Percentiles rank a stretch among this genome's conserved stretches.
phyloP scores from a whole-genome alignment of 1,284 basidiomycete species.

The Moesziomyces parantarcticus region DNA sequence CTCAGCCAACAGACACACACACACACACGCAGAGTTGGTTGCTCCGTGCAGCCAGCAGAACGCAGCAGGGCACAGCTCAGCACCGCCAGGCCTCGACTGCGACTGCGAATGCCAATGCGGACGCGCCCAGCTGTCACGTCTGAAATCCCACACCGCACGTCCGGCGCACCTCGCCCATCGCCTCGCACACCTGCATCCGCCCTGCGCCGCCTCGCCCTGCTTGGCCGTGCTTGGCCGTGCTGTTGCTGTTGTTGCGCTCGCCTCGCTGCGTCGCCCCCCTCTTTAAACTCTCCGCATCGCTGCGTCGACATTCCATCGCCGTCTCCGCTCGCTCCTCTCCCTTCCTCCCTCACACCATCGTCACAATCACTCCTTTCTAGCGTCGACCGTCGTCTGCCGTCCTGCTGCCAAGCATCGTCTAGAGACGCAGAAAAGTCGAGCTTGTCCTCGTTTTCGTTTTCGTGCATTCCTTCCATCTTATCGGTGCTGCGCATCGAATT shows the following conservation, averaged over 20 bases:
- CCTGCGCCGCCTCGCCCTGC: background rate
- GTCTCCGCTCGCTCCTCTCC: slow-evolving; percentile 5
- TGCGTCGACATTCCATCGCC: slow-evolving; percentile 11
- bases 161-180: background rate
- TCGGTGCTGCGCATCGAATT: slow-evolving; percentile 39
- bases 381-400: slow-evolving; percentile 3
- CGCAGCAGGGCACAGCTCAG: no score
- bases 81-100: background rate
- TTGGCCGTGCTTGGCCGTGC: background rate
- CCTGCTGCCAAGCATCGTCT: slow-evolving; percentile 10
- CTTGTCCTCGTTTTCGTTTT: slow-evolving; percentile 10
- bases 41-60: slow-evolving; percentile 4
- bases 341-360: slow-evolving; percentile 18
- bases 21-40: slow-evolving; percentile 1
- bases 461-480: slow-evolving; percentile 8
- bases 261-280: slow-evolving; percentile 5
- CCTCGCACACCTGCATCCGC: background rate
- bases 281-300: slow-evolving; percentile 30
- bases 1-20: slow-evolving; percentile 29
- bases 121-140: background rate
- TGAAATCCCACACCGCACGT: background rate
- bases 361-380: background rate
- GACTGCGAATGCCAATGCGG: background rate
- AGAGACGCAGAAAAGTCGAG: slow-evolving; percentile 30
- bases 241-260: no score